phyloP scores from a whole-genome alignment of 768 basidiomycete species.

The Lenzites betulinus region DNA sequence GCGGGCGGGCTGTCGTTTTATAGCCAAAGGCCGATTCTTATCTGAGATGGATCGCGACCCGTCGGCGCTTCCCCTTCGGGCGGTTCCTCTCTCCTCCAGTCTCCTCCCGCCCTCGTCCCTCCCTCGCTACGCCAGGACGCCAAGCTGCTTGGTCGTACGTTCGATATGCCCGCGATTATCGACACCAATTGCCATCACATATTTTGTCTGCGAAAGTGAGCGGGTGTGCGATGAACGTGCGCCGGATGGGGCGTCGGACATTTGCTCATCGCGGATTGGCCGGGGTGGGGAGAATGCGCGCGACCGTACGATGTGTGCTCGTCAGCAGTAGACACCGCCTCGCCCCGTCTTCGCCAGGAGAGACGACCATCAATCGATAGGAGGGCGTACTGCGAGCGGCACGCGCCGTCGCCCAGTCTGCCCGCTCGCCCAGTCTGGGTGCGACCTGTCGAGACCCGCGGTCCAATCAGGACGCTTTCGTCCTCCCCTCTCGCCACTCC shows the following conservation, averaged over 20 bases:
- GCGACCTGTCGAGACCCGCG: too few species aligned
- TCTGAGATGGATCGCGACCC: slow-evolving; percentile 18
- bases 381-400: too few species aligned
- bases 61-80: background rate
- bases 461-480: too few species aligned
- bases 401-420: too few species aligned
- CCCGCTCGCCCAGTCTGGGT: too few species aligned
- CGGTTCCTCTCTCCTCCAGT: background rate
- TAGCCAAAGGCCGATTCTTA: slow-evolving; percentile 20
- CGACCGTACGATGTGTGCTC: background rate
- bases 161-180: too few species aligned
- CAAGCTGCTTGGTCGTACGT: too few species aligned
- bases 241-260: background rate
- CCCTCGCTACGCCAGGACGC: background rate
- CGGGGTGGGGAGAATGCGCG: background rate
- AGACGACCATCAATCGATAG: too few species aligned
- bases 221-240: background rate
- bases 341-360: too few species aligned
- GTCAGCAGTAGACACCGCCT: too few species aligned
- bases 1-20: slow-evolving; percentile 9
- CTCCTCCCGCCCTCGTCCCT: background rate
- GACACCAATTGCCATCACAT: background rate
- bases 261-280: background rate
- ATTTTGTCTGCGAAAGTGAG: background rate
- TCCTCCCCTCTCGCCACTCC: too few species aligned